Percentiles rank a stretch among this genome's conserved stretches.
Evolutionary conservation across 352 stramenopile species (phyloP).

Genomic region (Phytophthora vignae): DNA sequence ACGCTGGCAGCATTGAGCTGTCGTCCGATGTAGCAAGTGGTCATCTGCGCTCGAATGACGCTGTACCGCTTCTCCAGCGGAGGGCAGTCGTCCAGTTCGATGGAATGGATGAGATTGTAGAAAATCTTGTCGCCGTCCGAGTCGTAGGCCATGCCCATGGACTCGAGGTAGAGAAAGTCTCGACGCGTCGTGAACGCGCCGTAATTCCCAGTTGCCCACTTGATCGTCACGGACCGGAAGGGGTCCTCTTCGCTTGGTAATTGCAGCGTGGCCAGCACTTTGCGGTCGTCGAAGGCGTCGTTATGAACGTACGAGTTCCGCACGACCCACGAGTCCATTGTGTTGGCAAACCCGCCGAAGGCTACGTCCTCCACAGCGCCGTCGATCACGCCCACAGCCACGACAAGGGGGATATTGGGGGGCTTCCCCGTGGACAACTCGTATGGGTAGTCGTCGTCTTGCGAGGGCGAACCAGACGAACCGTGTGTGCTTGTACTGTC

Average conservation of each 20-base stretch:
- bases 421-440: slow-evolving; percentile 35
- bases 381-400: slow-evolving; percentile 40
- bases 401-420: slow-evolving; percentile 35
- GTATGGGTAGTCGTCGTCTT: slow-evolving; percentile 23
- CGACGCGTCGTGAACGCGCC: slow-evolving; percentile 39
- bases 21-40: slow-evolving; percentile 57
- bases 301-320: slow-evolving; percentile 48
- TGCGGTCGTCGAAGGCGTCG: slow-evolving; percentile 43
- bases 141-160: slow-evolving; percentile 46
- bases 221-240: slow-evolving; percentile 50
- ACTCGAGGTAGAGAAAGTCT: slow-evolving; percentile 51
- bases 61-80: slow-evolving; percentile 25
- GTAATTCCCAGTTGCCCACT: slow-evolving; percentile 41
- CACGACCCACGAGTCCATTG: slow-evolving; percentile 26
- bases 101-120: slow-evolving; percentile 55
- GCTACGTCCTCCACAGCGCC: slow-evolving; percentile 46
- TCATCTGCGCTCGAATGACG: slow-evolving; percentile 49
- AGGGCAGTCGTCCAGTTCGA: slow-evolving; percentile 39
- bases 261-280: slow-evolving; percentile 46
- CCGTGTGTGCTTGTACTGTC: slow-evolving; percentile 39
- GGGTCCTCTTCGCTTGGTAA: slow-evolving; percentile 42
- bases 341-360: slow-evolving; percentile 42
- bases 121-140: slow-evolving; percentile 41
- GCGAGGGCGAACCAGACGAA: slow-evolving; percentile 42
- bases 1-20: slow-evolving; percentile 40